phyloP scores from a whole-genome alignment of 2,329 filamentous ascomycete species.

The Fusarium mangiferae region DNA sequence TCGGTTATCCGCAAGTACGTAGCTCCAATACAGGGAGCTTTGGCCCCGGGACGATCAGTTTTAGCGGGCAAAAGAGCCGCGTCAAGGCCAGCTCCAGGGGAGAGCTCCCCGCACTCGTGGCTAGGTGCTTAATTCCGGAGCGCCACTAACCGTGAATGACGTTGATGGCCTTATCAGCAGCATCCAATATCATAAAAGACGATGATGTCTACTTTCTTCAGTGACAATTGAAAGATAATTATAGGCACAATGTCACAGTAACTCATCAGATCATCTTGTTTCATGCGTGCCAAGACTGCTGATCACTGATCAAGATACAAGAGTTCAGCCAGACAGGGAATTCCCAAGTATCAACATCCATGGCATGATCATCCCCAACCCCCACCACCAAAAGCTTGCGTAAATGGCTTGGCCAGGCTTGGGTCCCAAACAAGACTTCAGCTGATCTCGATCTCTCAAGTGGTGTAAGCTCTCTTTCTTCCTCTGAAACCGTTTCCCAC shows the following conservation, averaged over 20 bases:
- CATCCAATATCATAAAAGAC: background rate
- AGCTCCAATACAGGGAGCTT: constrained; percentile 12
- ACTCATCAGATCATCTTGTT: background rate
- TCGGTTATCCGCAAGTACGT: constrained; percentile 27
- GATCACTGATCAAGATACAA: constrained; percentile 16
- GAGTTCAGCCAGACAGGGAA: constrained; percentile 26
- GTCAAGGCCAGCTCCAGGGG: constrained; percentile 17
- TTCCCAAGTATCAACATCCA: background rate
- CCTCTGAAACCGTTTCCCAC: background rate
- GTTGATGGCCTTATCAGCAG: constrained; percentile 2
- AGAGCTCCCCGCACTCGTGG: constrained; percentile 18
- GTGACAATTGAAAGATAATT: background rate
- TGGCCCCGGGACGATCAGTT: constrained; percentile 29
- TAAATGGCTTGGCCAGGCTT: constrained; percentile 38
- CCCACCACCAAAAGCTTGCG: constrained; percentile 34
- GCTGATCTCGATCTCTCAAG: constrained; percentile 31
- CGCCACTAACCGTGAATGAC: constrained; percentile 21
- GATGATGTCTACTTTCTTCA: background rate
- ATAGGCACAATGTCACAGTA: background rate
- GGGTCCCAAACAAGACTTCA: constrained; percentile 5
- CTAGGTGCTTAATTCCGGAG: background rate
- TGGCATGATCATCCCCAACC: constrained; percentile 9
- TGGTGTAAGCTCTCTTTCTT: background rate
- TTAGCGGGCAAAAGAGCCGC: constrained; percentile 31
- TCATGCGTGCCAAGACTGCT: constrained; percentile 19